Evolutionary conservation across 2,329 filamentous ascomycete species (phyloP).

Genomic region (Verticillium nubilum): DNA sequence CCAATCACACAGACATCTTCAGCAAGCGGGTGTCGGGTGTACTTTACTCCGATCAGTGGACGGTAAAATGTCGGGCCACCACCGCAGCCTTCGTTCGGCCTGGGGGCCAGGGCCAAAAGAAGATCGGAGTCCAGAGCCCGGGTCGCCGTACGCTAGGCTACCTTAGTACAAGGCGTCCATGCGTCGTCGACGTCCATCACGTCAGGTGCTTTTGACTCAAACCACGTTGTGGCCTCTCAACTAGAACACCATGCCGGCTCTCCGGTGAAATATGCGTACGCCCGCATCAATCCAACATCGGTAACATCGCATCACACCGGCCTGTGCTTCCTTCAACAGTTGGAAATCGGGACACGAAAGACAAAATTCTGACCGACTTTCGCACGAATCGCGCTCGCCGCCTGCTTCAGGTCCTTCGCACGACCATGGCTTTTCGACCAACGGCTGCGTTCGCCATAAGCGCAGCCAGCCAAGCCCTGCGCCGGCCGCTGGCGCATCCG

Average conservation of each 20-base stretch:
- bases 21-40: too few species aligned
- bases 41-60: too few species aligned
- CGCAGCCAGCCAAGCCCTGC: constrained; percentile 7
- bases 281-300: background rate
- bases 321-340: background rate
- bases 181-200: background rate
- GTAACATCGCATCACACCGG: background rate
- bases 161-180: background rate
- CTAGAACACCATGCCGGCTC: background rate
- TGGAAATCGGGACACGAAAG: background rate
- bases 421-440: constrained; percentile 11
- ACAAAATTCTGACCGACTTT: background rate
- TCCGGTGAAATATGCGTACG: background rate
- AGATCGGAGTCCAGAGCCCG: background rate
- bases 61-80: too few species aligned
- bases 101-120: too few species aligned
- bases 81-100: too few species aligned
- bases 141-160: background rate
- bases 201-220: background rate
- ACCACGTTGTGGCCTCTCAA: background rate
- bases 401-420: background rate
- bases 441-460: constrained; percentile 11
- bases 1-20: too few species aligned
- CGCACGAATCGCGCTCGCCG: background rate
- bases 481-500: constrained; percentile 7